Evolutionary conservation across 768 basidiomycete genomes (phyloP).

Genomic region (Tricholoma furcatifolium): DNA sequence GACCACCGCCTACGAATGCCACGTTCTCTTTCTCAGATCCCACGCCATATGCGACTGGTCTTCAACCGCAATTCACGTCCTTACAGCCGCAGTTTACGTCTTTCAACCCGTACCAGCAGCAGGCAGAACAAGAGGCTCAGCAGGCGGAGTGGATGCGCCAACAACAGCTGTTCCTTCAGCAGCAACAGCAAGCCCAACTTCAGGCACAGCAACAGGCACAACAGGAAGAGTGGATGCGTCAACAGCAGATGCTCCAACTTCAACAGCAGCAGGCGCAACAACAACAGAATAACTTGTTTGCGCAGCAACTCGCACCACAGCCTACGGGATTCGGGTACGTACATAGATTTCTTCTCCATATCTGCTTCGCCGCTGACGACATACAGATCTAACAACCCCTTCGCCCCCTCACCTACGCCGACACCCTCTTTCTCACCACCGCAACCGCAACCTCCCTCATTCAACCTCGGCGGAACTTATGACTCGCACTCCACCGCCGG

Average conservation of each 20-base stretch:
- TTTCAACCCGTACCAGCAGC: constrained; percentile 94
- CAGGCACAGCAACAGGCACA: constrained; percentile 52
- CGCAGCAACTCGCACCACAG: constrained; percentile 35
- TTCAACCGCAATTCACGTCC: constrained; percentile 51
- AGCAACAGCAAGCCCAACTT: constrained; percentile 41
- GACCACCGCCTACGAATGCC: constrained; percentile 19
- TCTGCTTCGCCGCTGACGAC: constrained; percentile 22
- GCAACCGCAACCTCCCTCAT: constrained; percentile 44
- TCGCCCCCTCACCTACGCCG: constrained; percentile 54
- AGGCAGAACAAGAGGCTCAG: constrained; percentile 85
- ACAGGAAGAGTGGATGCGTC: constrained; percentile 43
- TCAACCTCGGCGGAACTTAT: constrained; percentile 73
- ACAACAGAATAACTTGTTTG: constrained; percentile 43
- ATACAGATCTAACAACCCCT: constrained; percentile 92
- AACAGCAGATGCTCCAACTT: constrained; percentile 41
- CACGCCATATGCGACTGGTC: constrained; percentile 53
- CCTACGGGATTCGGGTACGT: constrained; percentile 77
- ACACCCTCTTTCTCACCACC: constrained; percentile 27
- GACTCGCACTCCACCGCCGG: constrained; percentile 49
- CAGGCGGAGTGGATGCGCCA: constrained; percentile 75
- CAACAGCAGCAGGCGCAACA: constrained; percentile 63
- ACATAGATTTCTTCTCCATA: not conserved
- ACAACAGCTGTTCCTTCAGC: constrained; percentile 63
- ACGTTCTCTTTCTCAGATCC: constrained; percentile 64
- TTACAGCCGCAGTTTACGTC: constrained; percentile 85